Conservation (phyloP, 2,329 filamentous ascomycete genomes). For the Sclerotinia subarctica region DNA sequence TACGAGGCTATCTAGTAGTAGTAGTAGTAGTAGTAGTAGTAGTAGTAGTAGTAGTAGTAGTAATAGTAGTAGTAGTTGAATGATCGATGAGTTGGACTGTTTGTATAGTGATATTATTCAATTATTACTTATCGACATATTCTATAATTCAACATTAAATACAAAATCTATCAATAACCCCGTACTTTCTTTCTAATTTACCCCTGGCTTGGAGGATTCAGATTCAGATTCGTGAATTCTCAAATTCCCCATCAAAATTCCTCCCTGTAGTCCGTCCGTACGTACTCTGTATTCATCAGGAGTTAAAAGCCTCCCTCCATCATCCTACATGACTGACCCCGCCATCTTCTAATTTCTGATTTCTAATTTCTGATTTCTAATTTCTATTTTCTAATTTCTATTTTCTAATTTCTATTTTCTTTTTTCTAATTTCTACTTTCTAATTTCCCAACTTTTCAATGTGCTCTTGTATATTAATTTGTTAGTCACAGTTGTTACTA, state of each 20-base stretch:
- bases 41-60: no score
- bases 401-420: not conserved
- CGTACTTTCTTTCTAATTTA: not conserved
- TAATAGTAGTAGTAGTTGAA: not conserved
- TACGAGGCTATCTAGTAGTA: no score
- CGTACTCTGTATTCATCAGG: not conserved
- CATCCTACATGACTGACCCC: not conserved
- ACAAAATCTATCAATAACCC: not conserved
- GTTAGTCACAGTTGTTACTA: no score
- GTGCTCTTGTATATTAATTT: not conserved
- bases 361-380: not conserved
- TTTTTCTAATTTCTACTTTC: not conserved
- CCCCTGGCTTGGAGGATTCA: constrained; percentile 5
- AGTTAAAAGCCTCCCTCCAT: no score
- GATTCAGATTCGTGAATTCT: not conserved
- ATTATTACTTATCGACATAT: no score
- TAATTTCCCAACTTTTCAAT: not conserved
- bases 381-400: not conserved
- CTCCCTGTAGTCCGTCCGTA: not conserved
- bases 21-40: no score
- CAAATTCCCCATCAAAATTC: not conserved
- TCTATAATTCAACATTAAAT: not conserved
- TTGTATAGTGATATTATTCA: no score
- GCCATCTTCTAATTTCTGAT: not conserved
- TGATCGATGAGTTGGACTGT: not conserved